Evolutionary conservation across 2,329 filamentous ascomycete species (phyloP), one percentile per base, ranked within the genome.

Genomic region (Huntiella savannae): DNA sequence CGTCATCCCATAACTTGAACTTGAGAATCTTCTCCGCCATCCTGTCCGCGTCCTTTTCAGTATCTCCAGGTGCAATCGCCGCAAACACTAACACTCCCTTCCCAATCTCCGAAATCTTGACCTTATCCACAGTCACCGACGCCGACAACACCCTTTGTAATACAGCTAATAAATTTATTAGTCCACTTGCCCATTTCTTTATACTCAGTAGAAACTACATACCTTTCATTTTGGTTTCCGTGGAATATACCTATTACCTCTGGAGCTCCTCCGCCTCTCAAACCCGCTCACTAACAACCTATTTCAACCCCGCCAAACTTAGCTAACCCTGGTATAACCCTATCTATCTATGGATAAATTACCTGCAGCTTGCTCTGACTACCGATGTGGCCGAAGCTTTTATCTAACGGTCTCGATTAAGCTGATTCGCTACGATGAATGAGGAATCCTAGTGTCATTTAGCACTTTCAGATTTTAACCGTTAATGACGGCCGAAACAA

Each of bases 71-170:
- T 32, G 82, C 86, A 38, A 98, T 77, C 19, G 87, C 91, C 16
- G 88, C 88, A 59, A 98, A 81, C 32, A 96, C 85, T 5, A 98
- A 69, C 38, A 98, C 65, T 28, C 91, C 91, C 62, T 80, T 83
- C 50, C 85, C 84, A 56, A 98, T 96, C 3, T 81, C 82, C 1
- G 91, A 96, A 40, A 98, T 74, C 28, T 94, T 66, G 59, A 93
- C 72, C 57, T 84, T 81, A 58, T 98, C 87, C 45, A 98, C 88
- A 1, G 86, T 91, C 55, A 98, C 91, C 5, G 88, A 95, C 50
- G 88, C 88, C 38, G 87, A 96, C 50, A 94, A 76, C 44, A 98
- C 91, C 53, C 91, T 76, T 63, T 98, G 91, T 45, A 96, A 67
- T 50, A 98, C 83, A 46, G 86, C 91, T 95, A 57, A n/a, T 4